These are phyloP conservation scores for Caryopteris hybrid DNA, from an alignment of 305 asterid genomes.

Conservation along the genomic window DNA sequence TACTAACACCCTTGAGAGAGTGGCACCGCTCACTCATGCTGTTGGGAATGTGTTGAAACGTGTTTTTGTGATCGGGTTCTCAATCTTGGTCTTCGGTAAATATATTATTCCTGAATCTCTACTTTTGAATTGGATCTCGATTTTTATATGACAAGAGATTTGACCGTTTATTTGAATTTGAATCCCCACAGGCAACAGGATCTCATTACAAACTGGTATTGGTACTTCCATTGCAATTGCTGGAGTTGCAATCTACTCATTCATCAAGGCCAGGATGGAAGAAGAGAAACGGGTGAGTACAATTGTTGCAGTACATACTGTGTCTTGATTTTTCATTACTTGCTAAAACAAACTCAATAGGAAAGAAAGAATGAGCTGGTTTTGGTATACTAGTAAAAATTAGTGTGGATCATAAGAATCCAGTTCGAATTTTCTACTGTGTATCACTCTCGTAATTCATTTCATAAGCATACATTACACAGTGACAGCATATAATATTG, in stretches of 20 bases:
- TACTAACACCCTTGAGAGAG: constrained; percentile 98
- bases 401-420: too few species aligned
- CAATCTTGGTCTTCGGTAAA: constrained; percentile 83
- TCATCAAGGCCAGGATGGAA: constrained; percentile 93
- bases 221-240: constrained; percentile 89
- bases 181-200: constrained; percentile 68
- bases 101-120: neutral
- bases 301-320: neutral
- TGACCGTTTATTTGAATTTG: neutral
- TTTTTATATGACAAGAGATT: neutral
- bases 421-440: too few species aligned
- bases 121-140: neutral
- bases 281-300: constrained; percentile 89
- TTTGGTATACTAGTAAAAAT: too few species aligned
- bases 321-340: neutral
- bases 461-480: too few species aligned
- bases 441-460: too few species aligned
- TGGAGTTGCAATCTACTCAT: constrained; percentile 94
- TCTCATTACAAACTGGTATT: constrained; percentile 92
- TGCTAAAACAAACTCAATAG: too few species aligned
- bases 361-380: neutral
- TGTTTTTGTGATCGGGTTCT: constrained; percentile 96
- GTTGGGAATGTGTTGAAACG: constrained; percentile 99
- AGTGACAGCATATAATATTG: too few species aligned
- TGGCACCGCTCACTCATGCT: constrained; percentile 96